A percentile compares a stretch with the other conserved stretches of the same genome.
Evolutionary conservation across 495 filamentous ascomycete species (phyloP).

Genomic region (Talaromyces wortmannii): DNA sequence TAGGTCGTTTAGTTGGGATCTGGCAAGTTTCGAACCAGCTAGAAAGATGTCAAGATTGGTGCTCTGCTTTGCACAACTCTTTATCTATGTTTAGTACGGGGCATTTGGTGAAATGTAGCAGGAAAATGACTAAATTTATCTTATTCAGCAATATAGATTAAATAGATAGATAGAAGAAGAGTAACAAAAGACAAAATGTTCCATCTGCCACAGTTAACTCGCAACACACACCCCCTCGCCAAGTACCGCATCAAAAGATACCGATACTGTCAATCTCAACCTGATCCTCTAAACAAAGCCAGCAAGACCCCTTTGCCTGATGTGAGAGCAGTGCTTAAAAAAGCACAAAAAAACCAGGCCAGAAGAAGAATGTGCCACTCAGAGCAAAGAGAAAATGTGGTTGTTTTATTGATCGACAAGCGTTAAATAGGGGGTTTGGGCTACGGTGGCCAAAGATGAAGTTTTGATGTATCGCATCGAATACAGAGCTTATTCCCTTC

Average conservation of each 20-base stretch:
- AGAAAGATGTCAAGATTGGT: too few species aligned
- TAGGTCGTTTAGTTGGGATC: too few species aligned
- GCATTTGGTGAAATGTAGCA: too few species aligned
- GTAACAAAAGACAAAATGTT: neutral
- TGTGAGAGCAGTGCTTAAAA: neutral
- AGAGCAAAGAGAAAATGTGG: too few species aligned
- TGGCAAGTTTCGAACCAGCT: too few species aligned
- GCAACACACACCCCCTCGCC: neutral
- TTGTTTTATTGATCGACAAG: too few species aligned
- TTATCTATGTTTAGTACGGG: too few species aligned
- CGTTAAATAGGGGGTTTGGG: too few species aligned
- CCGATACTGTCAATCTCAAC: neutral
- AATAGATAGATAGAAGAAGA: neutral
- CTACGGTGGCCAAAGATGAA: neutral
- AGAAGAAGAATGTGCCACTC: neutral
- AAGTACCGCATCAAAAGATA: neutral
- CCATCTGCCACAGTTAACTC: neutral
- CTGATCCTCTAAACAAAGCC: neutral
- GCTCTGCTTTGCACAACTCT: too few species aligned
- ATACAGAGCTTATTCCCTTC: constrained; percentile 51
- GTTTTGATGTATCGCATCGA: constrained; percentile 47
- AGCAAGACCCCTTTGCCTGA: neutral
- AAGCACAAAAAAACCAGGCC: neutral
- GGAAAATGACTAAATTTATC: too few species aligned
- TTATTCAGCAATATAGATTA: neutral